Evolutionary conservation across 352 stramenopile species (phyloP).

Genomic region (Pelagophyceae sp.): DNA sequence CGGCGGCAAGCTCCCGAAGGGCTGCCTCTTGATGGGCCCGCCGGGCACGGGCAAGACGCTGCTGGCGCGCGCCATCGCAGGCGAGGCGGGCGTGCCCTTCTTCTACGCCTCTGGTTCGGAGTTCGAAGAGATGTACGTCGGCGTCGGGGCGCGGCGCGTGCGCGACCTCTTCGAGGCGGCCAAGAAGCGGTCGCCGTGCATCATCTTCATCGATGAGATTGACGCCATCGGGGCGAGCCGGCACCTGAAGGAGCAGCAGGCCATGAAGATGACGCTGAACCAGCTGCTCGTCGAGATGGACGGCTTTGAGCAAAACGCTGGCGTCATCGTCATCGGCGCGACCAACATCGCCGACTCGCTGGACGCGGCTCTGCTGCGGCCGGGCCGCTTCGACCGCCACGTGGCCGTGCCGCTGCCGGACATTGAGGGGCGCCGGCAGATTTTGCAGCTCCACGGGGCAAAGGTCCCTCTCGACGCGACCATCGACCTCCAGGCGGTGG

Average conservation of each 20-base stretch:
- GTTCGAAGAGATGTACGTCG: conserved; percentile 99
- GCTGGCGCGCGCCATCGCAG: conserved; percentile 89
- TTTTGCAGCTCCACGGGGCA: conserved; percentile 92
- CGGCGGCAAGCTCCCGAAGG: conserved; percentile 97
- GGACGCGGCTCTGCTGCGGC: conserved; percentile 91
- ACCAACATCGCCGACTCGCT: conserved; percentile 97
- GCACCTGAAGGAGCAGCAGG: conserved; percentile 90
- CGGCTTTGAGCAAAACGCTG: conserved; percentile 79
- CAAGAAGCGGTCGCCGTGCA: conserved; percentile 80
- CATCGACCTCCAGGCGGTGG: conserved; percentile 83
- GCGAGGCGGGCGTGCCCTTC: conserved; percentile 92
- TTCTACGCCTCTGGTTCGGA: conserved; percentile 89
- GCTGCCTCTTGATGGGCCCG: conserved; percentile 83
- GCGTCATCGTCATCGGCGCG: conserved; percentile 90
- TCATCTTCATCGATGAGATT: conserved; percentile 99
- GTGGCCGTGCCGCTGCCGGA: conserved; percentile 95
- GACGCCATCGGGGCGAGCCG: conserved; percentile 86
- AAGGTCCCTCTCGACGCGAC: conserved; percentile 76
- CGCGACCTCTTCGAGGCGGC: conserved; percentile 95
- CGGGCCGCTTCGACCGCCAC: conserved; percentile 94
- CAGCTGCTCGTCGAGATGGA: conserved; percentile 99
- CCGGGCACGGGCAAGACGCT: conserved; percentile 94
- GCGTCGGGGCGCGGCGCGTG: conserved; percentile 92
- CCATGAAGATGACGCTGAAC: conserved; percentile 92
- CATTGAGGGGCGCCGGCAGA: conserved; percentile 89